Conservation (phyloP, 176 grass and related monocot genomes). For the Zea luxurians region DNA sequence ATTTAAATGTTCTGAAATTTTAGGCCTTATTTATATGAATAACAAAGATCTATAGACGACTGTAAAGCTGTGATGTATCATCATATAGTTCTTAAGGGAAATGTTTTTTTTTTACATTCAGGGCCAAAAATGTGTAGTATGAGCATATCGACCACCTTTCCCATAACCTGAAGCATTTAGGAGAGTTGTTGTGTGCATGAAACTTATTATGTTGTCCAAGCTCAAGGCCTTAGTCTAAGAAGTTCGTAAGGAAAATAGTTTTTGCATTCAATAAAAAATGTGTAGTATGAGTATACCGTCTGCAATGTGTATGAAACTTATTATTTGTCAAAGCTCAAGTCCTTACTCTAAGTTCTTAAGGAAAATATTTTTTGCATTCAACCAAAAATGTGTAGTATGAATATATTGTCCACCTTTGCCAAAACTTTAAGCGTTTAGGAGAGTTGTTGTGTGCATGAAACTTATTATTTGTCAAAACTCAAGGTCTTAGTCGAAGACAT, state of each 20-base stretch:
- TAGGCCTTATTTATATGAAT: neutral
- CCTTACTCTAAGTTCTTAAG: neutral
- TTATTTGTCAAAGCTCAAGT: neutral
- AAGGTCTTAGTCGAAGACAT: neutral
- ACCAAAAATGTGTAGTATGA: neutral
- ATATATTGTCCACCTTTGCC: neutral
- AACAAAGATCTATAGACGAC: neutral
- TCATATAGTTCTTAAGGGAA: neutral
- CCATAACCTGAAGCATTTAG: neutral
- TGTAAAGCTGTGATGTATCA: neutral
- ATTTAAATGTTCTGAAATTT: slow-evolving; percentile 29
- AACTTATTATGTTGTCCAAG: neutral
- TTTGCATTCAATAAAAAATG: neutral
- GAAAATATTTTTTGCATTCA: neutral
- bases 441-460: neutral
- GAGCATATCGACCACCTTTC: neutral
- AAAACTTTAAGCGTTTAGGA: neutral
- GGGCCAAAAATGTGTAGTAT: neutral
- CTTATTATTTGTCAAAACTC: neutral
- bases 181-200: neutral
- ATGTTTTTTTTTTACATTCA: neutral
- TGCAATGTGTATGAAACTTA: too few relatives aligned
- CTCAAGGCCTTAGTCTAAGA: neutral
- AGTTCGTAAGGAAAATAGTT: neutral
- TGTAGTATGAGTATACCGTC: neutral